Base-by-base conservation (phyloP, 495 filamentous ascomycete genomes). In the Xylaria longipes region DNA sequence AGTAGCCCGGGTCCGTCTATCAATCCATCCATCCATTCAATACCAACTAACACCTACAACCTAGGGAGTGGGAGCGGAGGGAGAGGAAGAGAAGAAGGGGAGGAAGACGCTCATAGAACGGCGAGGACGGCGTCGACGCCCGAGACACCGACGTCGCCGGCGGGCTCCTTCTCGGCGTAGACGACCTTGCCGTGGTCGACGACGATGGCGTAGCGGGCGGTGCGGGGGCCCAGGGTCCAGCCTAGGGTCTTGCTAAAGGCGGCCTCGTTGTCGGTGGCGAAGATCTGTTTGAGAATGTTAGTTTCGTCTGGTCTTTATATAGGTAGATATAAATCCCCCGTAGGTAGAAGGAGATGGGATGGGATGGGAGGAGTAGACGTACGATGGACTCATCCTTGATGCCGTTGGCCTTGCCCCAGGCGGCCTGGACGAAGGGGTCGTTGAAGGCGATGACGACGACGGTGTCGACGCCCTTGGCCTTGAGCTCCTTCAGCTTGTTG, bases 381-480 rank as follows among this genome's bases (percentile, higher is more conserved):
- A 95, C 92, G 76, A 97, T 93, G 72, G 91, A 88, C 67, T 97
- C 91, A 60, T 89, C 88, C 79, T 89, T 92, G 76, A 97, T 87
- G 43, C 87, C 87, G 84, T 97, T 97, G 74, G 94, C 95, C 89
- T 97, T 97, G 80, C 90, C 92, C 95, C 95, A 98, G 65, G 95
- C 95, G 78, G 89, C 90, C 93, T 97, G 97, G 77, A 98, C 95
- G 81, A 87, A 97, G 65, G 90, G 87, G 86, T 97, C 94, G 82
- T 98, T 97, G 87, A 85, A 93, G 68, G 94, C 92, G 73, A 97
- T 93, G 78, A 95, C 90, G 70, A 92, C 87, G 71, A 98, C 89
- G 68, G 92, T 78, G 82, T 97, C 94, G 72, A 97, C 94, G 74
- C 94, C 94, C 87, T 95, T 96, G 72, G 82, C 84, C 84, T 90